A percentile compares a stretch with the other conserved stretches of the same genome.
Conservation (phyloP, 441 rosid genomes). For the Brassica hybrid region DNA sequence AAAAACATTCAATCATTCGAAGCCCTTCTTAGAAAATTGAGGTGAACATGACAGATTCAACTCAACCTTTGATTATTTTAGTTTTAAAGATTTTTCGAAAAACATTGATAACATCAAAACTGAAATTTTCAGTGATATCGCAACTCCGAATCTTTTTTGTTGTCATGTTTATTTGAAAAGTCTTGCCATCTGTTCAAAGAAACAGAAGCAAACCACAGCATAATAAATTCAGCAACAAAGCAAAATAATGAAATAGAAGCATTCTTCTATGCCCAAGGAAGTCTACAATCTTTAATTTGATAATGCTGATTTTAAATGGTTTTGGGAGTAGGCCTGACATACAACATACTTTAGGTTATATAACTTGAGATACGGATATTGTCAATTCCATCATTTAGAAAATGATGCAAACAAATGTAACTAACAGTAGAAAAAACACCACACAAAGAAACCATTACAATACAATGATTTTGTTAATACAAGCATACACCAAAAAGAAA, state of each 20-base stretch:
- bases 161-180: background rate
- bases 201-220: background rate
- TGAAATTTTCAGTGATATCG: too few relatives aligned
- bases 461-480: conserved; percentile 15
- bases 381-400: background rate
- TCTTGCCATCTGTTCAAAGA: background rate
- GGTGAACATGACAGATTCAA: background rate
- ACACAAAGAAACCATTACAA: conserved; percentile 14
- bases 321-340: background rate
- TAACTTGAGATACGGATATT: background rate
- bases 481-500: conserved; percentile 9
- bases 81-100: too few relatives aligned
- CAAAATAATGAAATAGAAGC: background rate
- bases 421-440: background rate
- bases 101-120: too few relatives aligned
- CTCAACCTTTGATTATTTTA: background rate
- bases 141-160: background rate
- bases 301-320: background rate
- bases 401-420: background rate
- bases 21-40: background rate
- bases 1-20: background rate
- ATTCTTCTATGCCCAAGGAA: background rate
- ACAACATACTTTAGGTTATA: background rate
- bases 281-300: background rate
- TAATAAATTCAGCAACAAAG: too few relatives aligned